A percentile compares a stretch with the other conserved stretches of the same genome.
phyloP scores from a whole-genome alignment of 2,329 filamentous ascomycete genomes.

The Mycocentrospora acerina region DNA sequence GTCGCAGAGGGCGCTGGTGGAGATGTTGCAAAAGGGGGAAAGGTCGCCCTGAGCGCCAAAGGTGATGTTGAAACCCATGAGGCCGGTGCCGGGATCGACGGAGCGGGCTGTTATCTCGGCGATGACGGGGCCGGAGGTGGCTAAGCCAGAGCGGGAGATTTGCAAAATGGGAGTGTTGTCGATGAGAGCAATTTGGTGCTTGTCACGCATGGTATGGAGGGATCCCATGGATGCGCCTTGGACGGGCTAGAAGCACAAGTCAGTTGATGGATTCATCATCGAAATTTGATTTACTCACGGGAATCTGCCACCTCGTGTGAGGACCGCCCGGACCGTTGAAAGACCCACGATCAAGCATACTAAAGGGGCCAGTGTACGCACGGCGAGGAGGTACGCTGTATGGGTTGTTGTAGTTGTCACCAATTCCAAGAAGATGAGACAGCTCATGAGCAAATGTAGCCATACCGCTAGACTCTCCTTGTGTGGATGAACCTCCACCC shows the following conservation, averaged over 20 bases:
- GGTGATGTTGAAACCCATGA: conserved; percentile 53
- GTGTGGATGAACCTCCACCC: conserved; percentile 54
- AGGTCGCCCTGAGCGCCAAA: conserved; percentile 47
- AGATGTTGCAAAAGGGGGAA: conserved; percentile 48
- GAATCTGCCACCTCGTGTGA: conserved; percentile 56
- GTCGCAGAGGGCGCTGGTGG: conserved; percentile 52
- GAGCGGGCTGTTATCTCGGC: conserved; percentile 52
- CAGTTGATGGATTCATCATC: too few relatives aligned
- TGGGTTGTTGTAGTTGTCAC: conserved; percentile 60
- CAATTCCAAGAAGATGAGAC: conserved; percentile 54
- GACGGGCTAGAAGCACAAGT: conserved; percentile 27
- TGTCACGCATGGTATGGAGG: conserved; percentile 56
- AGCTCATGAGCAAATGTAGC: conserved; percentile 57
- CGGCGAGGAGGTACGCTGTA: conserved; percentile 50
- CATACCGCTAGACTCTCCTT: conserved; percentile 57
- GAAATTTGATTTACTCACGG: conserved; percentile 13
- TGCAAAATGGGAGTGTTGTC: conserved; percentile 47
- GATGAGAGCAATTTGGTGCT: conserved; percentile 54
- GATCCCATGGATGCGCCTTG: conserved; percentile 54
- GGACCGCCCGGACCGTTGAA: conserved; percentile 58
- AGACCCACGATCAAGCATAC: conserved; percentile 55
- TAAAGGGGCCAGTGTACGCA: conserved; percentile 55
- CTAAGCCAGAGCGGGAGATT: conserved; percentile 48
- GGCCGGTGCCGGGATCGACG: conserved; percentile 43
- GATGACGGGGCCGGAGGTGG: conserved; percentile 48